Percentiles rank a stretch among this genome's conserved stretches.
phyloP scores from a whole-genome alignment of 2,329 filamentous ascomycete species.

The Lecanicillium sp. region DNA sequence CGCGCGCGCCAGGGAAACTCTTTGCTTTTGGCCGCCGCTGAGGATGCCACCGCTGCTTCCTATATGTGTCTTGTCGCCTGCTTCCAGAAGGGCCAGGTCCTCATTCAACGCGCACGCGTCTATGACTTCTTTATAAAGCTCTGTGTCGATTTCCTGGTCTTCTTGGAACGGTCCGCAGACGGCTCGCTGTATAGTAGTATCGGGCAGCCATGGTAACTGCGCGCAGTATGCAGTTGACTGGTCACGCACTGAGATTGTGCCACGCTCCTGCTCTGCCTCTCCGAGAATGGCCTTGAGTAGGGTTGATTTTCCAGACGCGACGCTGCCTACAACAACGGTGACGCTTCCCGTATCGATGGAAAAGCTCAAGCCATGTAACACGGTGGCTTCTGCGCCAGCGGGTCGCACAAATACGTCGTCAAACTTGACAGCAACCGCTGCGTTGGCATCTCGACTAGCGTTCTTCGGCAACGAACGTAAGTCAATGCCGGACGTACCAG shows the following conservation, averaged over 20 bases:
- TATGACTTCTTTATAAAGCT: conserved; percentile 26
- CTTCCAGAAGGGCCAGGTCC: conserved; percentile 25
- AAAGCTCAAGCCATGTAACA: background rate
- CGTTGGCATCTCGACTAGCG: background rate
- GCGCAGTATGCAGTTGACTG: conserved; percentile 3
- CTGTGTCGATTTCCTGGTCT: conserved; percentile 19
- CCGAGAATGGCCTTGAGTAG: conserved; percentile 27
- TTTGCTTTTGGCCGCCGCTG: conserved; percentile 33
- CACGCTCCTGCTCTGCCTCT: conserved; percentile 18
- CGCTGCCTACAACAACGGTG: conserved; percentile 26
- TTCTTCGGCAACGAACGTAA: background rate
- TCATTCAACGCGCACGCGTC: conserved; percentile 18
- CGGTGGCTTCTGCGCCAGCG: background rate
- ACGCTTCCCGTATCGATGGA: conserved; percentile 6
- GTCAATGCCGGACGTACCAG: background rate
- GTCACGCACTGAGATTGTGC: background rate
- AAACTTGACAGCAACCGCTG: background rate
- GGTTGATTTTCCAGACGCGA: conserved; percentile 32
- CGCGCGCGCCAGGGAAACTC: conserved; percentile 26
- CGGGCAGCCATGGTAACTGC: conserved; percentile 22
- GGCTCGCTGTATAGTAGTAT: conserved; percentile 27
- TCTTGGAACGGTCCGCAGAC: conserved; percentile 21
- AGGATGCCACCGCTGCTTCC: conserved; percentile 31
- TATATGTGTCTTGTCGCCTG: conserved; percentile 28
- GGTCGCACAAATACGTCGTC: conserved; percentile 1